These are phyloP conservation scores for Fusarium citri DNA, from an alignment of 2,329 filamentous ascomycete genomes.

Conservation along the genomic window DNA sequence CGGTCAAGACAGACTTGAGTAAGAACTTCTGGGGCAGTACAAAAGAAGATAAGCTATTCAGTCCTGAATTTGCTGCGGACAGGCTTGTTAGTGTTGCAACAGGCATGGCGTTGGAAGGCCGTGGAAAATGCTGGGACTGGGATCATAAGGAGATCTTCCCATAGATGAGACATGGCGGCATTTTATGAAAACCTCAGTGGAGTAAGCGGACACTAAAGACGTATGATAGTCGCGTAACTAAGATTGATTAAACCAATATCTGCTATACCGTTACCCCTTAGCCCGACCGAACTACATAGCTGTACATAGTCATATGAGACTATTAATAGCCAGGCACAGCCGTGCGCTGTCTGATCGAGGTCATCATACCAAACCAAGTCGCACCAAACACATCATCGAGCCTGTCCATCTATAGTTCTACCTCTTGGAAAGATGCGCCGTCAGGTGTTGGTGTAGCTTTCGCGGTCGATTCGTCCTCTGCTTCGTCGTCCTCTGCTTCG, in stretches of 20 bases:
- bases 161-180: neutral
- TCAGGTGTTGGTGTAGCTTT: slow-evolving; percentile 63
- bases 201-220: neutral
- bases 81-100: slow-evolving; percentile 70
- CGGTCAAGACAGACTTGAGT: slow-evolving; percentile 80
- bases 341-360: slow-evolving; percentile 9
- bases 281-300: slow-evolving; percentile 25
- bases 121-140: slow-evolving; percentile 78
- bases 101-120: slow-evolving; percentile 60
- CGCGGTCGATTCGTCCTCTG: slow-evolving; percentile 50
- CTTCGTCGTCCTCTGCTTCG: slow-evolving; percentile 45
- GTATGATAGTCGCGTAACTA: neutral
- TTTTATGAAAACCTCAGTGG: neutral
- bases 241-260: slow-evolving; percentile 40
- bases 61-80: slow-evolving; percentile 73
- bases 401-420: slow-evolving; percentile 61
- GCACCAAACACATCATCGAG: slow-evolving; percentile 1
- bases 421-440: slow-evolving; percentile 72
- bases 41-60: slow-evolving; percentile 71
- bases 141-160: slow-evolving; percentile 66
- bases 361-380: slow-evolving; percentile 12
- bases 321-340: slow-evolving; percentile 8
- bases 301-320: slow-evolving; percentile 24
- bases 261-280: slow-evolving; percentile 32
- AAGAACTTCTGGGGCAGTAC: slow-evolving; percentile 77